Evolutionary conservation across 1,284 basidiomycete genomes (phyloP), one percentile per base, ranked within the genome.

Genomic region (Mycocalia duriaeana): DNA sequence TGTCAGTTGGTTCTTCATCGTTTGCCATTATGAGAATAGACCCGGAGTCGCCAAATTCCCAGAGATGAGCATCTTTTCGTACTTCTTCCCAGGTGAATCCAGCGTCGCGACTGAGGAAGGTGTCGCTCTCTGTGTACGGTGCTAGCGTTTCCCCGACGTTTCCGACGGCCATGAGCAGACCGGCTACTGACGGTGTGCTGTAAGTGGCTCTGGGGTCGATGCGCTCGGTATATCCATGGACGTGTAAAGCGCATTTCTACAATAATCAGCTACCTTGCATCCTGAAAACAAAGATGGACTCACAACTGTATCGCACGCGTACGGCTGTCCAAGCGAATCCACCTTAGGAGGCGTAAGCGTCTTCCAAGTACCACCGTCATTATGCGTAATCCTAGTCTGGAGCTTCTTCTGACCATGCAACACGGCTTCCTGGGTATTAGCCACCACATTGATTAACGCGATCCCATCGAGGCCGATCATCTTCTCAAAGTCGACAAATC

Each of bases 1-100:
- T 85, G 61, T 97, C 90, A 2, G 91, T 95, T 0, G 93, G 80
- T 49, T 88, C 87, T 64, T 98, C 94, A 65, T 99, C 96, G 64
- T 98, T 96, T 46, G 84, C 93, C 67, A 99, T 86, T 52, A 99
- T 73, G 28, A 99, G 76, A 50, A 99, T 78, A 0, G 93, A 93
- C 6, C 96, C 95, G 2, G 92, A 95, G 68, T 99, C 96, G 28
- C 95, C 95, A 60, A 94, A 98, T 62, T 96, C 94, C 93, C 94
- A 99, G 45, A 96, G 77, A 63, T 98, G 90, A 0, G 96, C 94
- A 57, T 96, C 94, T 65, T 99, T 99, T 72, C 94, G 92, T 2
- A 99, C 89, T 69, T 99, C 95, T 62, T 96, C 85, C 95, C 95
- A 99, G 0, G 91, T 93, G 68, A 97, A 97, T 5, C 95, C 96